Percentiles rank a stretch among this genome's conserved stretches.
Evolutionary conservation across 768 basidiomycete species (phyloP).

Genomic region (Mycena leptocephala): DNA sequence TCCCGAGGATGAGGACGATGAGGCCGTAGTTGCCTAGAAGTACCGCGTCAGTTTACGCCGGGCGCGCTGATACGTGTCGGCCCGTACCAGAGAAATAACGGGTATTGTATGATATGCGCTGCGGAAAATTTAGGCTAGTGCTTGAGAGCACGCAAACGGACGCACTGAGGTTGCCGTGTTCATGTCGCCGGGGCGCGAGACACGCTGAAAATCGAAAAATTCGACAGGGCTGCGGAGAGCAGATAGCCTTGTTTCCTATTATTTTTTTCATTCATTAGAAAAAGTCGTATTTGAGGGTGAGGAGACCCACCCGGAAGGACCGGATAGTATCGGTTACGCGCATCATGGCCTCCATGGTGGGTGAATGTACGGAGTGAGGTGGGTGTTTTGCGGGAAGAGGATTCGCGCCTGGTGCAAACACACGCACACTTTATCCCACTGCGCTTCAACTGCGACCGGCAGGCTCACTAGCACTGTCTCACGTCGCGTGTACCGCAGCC

Average conservation of each 20-base stretch:
- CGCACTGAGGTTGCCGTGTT: slow-evolving; percentile 85
- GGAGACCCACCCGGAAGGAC: slow-evolving; percentile 73
- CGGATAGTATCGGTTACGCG: slow-evolving; percentile 81
- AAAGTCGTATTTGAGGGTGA: background rate
- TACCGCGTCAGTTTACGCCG: background rate
- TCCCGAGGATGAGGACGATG: slow-evolving; percentile 82
- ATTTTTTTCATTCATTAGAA: background rate
- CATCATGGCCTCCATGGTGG: slow-evolving; percentile 75
- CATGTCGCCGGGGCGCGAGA: slow-evolving; percentile 89
- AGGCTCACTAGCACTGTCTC: slow-evolving; percentile 19
- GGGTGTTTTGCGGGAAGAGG: slow-evolving; percentile 15
- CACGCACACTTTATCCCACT: slow-evolving; percentile 31
- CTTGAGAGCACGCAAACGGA: slow-evolving; percentile 6
- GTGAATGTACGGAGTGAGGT: slow-evolving; percentile 22
- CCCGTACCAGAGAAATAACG: slow-evolving; percentile 85
- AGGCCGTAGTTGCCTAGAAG: slow-evolving; percentile 88
- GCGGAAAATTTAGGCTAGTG: slow-evolving; percentile 10
- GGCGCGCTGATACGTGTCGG: background rate
- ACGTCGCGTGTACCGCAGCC: background rate
- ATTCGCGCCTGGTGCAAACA: background rate
- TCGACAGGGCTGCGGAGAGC: slow-evolving; percentile 81
- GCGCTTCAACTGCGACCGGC: slow-evolving; percentile 38
- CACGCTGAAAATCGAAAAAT: slow-evolving; percentile 88
- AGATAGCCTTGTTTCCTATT: slow-evolving; percentile 84
- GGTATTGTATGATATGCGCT: slow-evolving; percentile 97